A percentile compares a stretch with the other conserved stretches of the same genome.
Evolutionary conservation across 148 eudicot species (phyloP).

Genomic region (Rhododendron vialii): DNA sequence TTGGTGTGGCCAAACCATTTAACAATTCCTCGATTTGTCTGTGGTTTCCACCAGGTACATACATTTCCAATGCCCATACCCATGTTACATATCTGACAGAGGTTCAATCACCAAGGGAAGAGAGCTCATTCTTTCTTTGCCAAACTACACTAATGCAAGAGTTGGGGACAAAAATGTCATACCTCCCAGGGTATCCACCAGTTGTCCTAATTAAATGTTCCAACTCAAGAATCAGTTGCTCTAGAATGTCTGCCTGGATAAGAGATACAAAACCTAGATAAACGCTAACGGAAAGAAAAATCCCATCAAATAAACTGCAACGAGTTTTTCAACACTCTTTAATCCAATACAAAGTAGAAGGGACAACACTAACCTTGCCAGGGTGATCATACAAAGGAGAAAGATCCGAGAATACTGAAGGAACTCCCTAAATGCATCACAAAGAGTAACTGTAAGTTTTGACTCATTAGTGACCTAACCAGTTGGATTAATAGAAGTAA

Average conservation of each 20-base stretch:
- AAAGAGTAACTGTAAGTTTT: constrained; percentile 16
- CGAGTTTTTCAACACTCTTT: background rate
- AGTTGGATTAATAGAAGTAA: constrained; percentile 3
- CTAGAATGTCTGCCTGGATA: constrained; percentile 79
- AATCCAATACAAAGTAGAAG: constrained; percentile 2
- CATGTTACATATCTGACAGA: background rate
- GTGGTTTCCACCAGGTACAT: background rate
- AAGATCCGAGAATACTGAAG: constrained; percentile 93
- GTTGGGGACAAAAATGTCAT: constrained; percentile 9
- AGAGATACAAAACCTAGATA: constrained; percentile 9
- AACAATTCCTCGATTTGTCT: background rate
- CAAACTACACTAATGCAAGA: background rate
- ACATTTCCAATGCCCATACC: background rate
- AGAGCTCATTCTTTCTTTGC: background rate
- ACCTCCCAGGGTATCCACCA: constrained; percentile 88
- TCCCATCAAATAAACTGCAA: background rate
- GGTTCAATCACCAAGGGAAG: background rate
- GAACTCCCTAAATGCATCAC: constrained; percentile 71
- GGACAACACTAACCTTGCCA: constrained; percentile 69
- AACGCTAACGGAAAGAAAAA: background rate
- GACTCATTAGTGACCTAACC: constrained; percentile 1
- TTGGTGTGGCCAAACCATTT: background rate
- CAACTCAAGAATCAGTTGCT: constrained; percentile 64
- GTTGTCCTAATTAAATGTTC: constrained; percentile 65
- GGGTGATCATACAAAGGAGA: constrained; percentile 93